phyloP scores from a whole-genome alignment of 306 rosid genomes.

The Medicago truncatula region DNA sequence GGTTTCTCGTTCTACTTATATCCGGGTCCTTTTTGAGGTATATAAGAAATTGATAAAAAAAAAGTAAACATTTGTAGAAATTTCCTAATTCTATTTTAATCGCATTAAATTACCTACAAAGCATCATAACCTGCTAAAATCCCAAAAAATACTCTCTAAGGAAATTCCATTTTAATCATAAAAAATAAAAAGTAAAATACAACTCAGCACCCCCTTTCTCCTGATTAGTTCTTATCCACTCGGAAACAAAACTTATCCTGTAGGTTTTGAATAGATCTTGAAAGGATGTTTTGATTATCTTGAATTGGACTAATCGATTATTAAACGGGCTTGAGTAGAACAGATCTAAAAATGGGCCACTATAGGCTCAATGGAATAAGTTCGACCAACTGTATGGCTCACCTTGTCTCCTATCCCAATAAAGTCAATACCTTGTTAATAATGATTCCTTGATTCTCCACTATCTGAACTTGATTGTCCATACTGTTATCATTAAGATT shows the following conservation, averaged over 20 bases:
- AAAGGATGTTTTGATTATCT: neutral
- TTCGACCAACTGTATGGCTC: neutral
- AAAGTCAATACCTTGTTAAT: neutral
- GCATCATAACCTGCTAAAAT: neutral
- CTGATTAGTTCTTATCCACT: neutral
- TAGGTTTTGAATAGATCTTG: conserved; percentile 5
- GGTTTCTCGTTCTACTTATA: neutral
- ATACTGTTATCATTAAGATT: neutral
- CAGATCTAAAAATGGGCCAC: neutral
- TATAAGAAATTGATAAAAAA: neutral
- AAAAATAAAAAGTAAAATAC: neutral
- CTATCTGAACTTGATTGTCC: neutral
- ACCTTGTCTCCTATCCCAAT: neutral
- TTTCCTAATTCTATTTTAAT: neutral
- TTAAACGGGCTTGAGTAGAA: neutral
- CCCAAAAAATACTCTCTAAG: neutral
- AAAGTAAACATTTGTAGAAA: conserved; percentile 2
- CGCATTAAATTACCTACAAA: neutral
- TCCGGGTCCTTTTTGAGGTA: neutral
- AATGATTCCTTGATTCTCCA: neutral
- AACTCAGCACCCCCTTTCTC: neutral
- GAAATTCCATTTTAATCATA: neutral
- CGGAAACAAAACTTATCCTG: neutral
- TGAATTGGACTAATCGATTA: neutral
- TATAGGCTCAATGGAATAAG: neutral